These are phyloP conservation scores for Rubroboletus satanas DNA, from an alignment of 768 basidiomycete genomes.

Conservation along the genomic window DNA sequence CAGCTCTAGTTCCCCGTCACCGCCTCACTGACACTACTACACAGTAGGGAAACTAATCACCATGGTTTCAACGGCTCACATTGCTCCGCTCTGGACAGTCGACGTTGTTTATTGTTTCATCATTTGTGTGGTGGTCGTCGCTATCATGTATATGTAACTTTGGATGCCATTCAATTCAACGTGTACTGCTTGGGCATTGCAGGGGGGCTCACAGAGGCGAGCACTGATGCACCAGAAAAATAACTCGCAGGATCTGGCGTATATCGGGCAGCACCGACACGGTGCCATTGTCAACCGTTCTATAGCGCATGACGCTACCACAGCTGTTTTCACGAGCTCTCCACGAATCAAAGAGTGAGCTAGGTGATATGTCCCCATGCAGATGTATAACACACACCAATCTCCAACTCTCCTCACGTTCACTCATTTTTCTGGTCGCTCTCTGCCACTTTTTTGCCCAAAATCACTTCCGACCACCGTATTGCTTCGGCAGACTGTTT, in stretches of 20 bases:
- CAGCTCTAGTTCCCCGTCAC: not conserved
- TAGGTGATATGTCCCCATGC: not conserved
- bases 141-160: not conserved
- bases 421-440: slow-evolving; percentile 30
- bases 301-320: not conserved
- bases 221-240: not conserved
- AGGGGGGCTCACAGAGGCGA: not conserved
- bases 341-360: not conserved
- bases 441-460: slow-evolving; percentile 33
- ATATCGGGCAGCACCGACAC: not conserved
- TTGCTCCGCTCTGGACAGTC: not conserved
- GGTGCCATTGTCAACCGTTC: not conserved
- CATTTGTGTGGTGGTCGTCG: not conserved
- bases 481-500: slow-evolving; percentile 23
- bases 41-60: slow-evolving; percentile 1
- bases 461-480: slow-evolving; percentile 51
- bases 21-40: not conserved
- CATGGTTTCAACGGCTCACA: not conserved
- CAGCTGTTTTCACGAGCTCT: not conserved
- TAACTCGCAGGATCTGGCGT: not conserved
- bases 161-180: not conserved
- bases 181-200: too few species aligned
- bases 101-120: slow-evolving; percentile 12
- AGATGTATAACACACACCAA: slow-evolving; percentile 29
- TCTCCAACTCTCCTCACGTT: slow-evolving; percentile 38